These are phyloP conservation scores for Trichothecium roseum DNA, from an alignment of 2,329 filamentous ascomycete species.

Conservation along the genomic window DNA sequence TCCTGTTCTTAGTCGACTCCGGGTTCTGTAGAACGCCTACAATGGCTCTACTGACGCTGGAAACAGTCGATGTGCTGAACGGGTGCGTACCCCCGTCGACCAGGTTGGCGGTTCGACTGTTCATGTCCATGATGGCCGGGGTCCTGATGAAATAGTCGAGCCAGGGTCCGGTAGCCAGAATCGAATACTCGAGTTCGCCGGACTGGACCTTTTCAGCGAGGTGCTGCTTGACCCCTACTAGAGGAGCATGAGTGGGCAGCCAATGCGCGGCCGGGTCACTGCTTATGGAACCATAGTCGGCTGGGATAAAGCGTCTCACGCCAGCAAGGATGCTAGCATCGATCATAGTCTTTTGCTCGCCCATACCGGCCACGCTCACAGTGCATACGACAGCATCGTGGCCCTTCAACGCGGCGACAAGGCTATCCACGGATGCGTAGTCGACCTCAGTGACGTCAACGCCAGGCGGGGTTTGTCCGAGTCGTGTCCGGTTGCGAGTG, in stretches of 20 bases:
- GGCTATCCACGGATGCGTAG: slow-evolving; percentile 25
- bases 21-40: slow-evolving; percentile 30
- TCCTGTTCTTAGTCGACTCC: slow-evolving; percentile 35
- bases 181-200: slow-evolving; percentile 37
- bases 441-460: slow-evolving; percentile 10
- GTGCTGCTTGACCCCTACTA: slow-evolving; percentile 23
- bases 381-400: slow-evolving; percentile 37
- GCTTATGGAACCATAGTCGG: slow-evolving; percentile 30
- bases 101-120: slow-evolving; percentile 23
- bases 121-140: slow-evolving; percentile 27
- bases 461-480: too few species aligned
- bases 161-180: slow-evolving; percentile 38
- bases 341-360: slow-evolving; percentile 26
- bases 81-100: slow-evolving; percentile 33
- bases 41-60: slow-evolving; percentile 29
- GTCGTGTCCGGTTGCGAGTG: too few species aligned
- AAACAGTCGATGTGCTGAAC: slow-evolving; percentile 32
- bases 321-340: slow-evolving; percentile 43
- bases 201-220: slow-evolving; percentile 23
- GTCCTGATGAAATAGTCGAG: slow-evolving; percentile 38
- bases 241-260: slow-evolving; percentile 37
- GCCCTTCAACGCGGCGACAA: slow-evolving; percentile 35
- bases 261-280: too few species aligned
- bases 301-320: slow-evolving; percentile 45
- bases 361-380: slow-evolving; percentile 24